phyloP scores from a whole-genome alignment of 306 rosid genomes.

The Cercis canadensis region DNA sequence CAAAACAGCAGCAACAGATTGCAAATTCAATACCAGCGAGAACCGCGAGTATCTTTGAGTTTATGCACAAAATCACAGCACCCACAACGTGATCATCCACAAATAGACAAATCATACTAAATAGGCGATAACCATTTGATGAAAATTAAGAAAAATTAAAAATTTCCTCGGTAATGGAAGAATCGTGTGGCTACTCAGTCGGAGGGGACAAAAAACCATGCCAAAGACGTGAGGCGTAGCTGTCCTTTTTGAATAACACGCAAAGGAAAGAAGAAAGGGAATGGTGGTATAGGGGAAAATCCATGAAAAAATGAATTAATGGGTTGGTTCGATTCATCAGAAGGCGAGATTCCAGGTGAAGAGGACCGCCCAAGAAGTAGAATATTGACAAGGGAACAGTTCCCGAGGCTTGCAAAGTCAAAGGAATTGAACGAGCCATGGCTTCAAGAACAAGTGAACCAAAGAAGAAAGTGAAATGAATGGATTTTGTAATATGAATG shows the following conservation, averaged over 20 bases:
- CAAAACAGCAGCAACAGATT: conserved; percentile 20
- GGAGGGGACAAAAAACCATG: conserved; percentile 31
- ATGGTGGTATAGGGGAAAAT: not conserved
- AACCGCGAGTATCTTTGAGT: conserved; percentile 10
- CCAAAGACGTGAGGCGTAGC: conserved; percentile 33
- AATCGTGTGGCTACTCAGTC: not conserved
- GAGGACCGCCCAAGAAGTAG: conserved; percentile 37
- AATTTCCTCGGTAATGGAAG: not conserved
- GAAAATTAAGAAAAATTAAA: conserved; percentile 23
- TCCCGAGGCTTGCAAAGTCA: conserved; percentile 60
- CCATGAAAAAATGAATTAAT: not conserved
- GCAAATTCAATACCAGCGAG: not conserved
- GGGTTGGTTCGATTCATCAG: not conserved
- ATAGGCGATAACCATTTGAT: conserved; percentile 32
- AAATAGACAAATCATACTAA: conserved; percentile 35
- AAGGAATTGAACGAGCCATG: conserved; percentile 37
- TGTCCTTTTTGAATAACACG: conserved; percentile 64
- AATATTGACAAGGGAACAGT: conserved; percentile 51
- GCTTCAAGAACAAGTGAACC: conserved; percentile 32
- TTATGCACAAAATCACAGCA: conserved; percentile 25
- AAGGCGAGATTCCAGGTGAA: conserved; percentile 53
- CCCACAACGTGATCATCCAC: conserved; percentile 31
- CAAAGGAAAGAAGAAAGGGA: conserved; percentile 44
- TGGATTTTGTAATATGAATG: conserved; percentile 24
- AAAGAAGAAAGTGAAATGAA: not conserved